Base-by-base conservation (phyloP, 768 basidiomycete genomes). In the Lanmaoa pseudosensibilis region DNA sequence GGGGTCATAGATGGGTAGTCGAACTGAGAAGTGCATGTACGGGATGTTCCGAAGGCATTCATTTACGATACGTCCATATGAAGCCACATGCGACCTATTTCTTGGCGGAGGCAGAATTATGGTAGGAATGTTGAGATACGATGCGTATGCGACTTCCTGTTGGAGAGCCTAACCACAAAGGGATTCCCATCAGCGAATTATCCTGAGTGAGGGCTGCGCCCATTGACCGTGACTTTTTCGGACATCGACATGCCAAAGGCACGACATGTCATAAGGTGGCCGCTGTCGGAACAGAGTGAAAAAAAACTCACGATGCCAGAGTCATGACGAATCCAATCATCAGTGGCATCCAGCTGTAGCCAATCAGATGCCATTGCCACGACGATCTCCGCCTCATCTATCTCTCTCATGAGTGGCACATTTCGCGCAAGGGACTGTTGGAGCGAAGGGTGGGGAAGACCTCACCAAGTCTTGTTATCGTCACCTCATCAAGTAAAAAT, bases 251-350 rank as follows among this genome's bases (percentile, higher is more conserved):
- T 58, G 61, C 58, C 44, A 49, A 40, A 52, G 25, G 56, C 61
- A 65, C 43, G 54, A 54, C 41, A 44, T 43, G 49, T 27, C 33
- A 32, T 46, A 50, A n/a, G 47, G 53, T 55, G 57, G 46, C 48
- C 32, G 57, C 13, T 51, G 40, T 32, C 48, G 39, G 52, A 54
- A 55, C 4, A 5, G 40, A 51, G 37, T 38, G 54, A 56, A 57
- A 45, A 41, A 41, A 50, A 45, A 79, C 89, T 74, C 71, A 94
- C 94, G 52, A 96, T 90, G 74, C 96, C 97, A 44, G 94, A 89
- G 68, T 99, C 97, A 65, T 96, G 92, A 44, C 97, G 84, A 52
- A 98, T 87, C 80, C 95, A 93, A 65, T 94, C 92, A 72, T 98
- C 94, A 0, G 83, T 76, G 9, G 92, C 87, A 73, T 99, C 97